phyloP scores from a whole-genome alignment of 257 asterid species.

The Solanum virginianum region DNA sequence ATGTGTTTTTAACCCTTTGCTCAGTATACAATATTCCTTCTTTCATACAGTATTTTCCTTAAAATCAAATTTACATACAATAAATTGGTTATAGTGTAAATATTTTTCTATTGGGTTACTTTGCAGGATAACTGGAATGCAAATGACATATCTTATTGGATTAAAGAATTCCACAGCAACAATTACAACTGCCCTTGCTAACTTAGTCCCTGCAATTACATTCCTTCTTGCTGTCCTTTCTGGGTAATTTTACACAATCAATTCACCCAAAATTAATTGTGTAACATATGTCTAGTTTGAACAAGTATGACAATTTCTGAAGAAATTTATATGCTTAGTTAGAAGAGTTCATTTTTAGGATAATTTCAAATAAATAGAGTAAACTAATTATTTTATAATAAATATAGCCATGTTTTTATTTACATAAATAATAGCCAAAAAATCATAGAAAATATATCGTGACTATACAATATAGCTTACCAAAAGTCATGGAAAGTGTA shows the following conservation, averaged over 20 bases:
- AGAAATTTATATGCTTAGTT: no score
- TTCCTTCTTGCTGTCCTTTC: slow-evolving; percentile 60
- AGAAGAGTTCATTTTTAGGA: background rate
- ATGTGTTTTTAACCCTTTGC: background rate
- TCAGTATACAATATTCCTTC: background rate
- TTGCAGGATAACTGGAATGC: slow-evolving; percentile 70
- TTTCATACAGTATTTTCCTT: background rate
- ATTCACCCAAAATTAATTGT: background rate
- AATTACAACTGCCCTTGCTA: slow-evolving; percentile 66
- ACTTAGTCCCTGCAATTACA: slow-evolving; percentile 69
- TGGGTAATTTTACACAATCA: slow-evolving; percentile 24
- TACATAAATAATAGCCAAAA: no score
- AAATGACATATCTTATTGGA: slow-evolving; percentile 70
- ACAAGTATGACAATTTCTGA: background rate
- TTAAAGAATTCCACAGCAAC: slow-evolving; percentile 84
- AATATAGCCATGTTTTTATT: no score
- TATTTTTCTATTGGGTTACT: background rate
- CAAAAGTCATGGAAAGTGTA: no score
- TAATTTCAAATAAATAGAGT: no score
- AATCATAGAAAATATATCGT: no score
- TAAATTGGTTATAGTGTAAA: background rate
- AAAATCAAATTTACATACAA: background rate
- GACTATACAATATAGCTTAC: no score
- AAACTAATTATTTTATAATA: no score
- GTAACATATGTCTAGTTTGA: background rate